phyloP scores from a whole-genome alignment of 768 basidiomycete species.

The Cystofilobasidium ferigula region DNA sequence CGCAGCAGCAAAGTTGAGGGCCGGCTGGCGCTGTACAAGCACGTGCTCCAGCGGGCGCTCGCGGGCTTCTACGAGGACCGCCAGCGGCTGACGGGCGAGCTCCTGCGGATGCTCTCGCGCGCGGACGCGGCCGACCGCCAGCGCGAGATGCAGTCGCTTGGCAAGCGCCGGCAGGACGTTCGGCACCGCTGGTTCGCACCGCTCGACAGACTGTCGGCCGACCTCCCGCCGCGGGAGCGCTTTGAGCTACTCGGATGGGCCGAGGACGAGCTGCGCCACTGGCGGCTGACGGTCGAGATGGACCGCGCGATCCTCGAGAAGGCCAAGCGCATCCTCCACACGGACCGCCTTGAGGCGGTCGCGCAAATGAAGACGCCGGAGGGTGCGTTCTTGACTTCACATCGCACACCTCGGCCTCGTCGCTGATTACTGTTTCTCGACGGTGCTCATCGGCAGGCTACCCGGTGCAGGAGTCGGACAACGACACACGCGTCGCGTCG shows the following conservation, averaged over 20 bases:
- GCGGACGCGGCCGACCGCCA: not conserved
- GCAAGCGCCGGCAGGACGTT: not conserved
- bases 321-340: not conserved
- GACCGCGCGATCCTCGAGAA: slow-evolving; percentile 1
- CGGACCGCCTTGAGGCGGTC: not conserved
- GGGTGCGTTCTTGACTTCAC: slow-evolving; percentile 5
- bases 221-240: slow-evolving; percentile 5
- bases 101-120: not conserved
- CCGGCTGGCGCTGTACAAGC: slow-evolving; percentile 7
- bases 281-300: slow-evolving; percentile 5
- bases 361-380: not conserved
- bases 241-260: slow-evolving; percentile 18
- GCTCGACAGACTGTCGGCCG: no score
- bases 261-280: slow-evolving; percentile 13
- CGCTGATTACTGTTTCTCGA: not conserved
- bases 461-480: not conserved
- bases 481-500: not conserved
- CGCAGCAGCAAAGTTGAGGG: not conserved
- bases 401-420: no score
- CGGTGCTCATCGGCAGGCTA: not conserved
- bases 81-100: not conserved
- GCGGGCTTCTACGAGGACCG: slow-evolving; percentile 9
- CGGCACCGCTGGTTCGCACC: slow-evolving; percentile 11
- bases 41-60: slow-evolving; percentile 17
- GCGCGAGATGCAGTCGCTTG: not conserved